A percentile compares a stretch with the other conserved stretches of the same genome.
These are phyloP conservation scores for Cryoendolithus antarcticus DNA, from an alignment of 2,329 filamentous ascomycete genomes.

Conservation along the genomic window DNA sequence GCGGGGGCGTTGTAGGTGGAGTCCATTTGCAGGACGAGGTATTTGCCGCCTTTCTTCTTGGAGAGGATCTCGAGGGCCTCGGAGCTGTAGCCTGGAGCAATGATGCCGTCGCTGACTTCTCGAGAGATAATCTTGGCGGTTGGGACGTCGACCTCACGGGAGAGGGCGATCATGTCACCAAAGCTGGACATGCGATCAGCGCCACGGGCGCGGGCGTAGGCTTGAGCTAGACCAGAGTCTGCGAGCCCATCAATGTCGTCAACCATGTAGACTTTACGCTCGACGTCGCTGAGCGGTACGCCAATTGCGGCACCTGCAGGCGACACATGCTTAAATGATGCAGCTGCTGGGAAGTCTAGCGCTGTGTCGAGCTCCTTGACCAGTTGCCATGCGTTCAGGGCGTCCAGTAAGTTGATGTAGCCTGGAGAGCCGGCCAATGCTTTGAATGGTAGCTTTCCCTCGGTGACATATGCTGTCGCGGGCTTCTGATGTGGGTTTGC, in stretches of 20 bases:
- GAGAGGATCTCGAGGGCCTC: slow-evolving; percentile 81
- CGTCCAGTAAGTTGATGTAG: slow-evolving; percentile 95
- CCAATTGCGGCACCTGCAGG: slow-evolving; percentile 93
- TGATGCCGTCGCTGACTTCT: slow-evolving; percentile 94
- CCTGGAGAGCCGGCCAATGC: slow-evolving; percentile 80
- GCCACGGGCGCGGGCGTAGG: slow-evolving; percentile 87
- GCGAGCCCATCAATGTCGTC: slow-evolving; percentile 87
- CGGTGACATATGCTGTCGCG: slow-evolving; percentile 66
- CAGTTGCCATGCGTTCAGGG: slow-evolving; percentile 90
- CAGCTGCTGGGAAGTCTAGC: slow-evolving; percentile 76
- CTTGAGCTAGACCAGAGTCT: slow-evolving; percentile 74
- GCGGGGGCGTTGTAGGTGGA: slow-evolving; percentile 63
- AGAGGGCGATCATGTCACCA: slow-evolving; percentile 89
- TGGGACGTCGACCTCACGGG: slow-evolving; percentile 76
- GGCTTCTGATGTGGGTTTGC: slow-evolving; percentile 98
- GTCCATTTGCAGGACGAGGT: slow-evolving; percentile 92
- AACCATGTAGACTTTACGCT: slow-evolving; percentile 97
- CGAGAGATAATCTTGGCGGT: slow-evolving; percentile 97
- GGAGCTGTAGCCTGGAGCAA: slow-evolving; percentile 74
- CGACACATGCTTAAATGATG: slow-evolving; percentile 98
- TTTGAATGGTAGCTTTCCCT: slow-evolving; percentile 79
- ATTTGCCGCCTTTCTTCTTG: slow-evolving; percentile 98
- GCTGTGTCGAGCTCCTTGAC: slow-evolving; percentile 92
- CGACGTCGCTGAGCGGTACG: slow-evolving; percentile 68
- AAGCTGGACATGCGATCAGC: slow-evolving; percentile 99